These are phyloP conservation scores for Tylopilus balloui DNA, from an alignment of 768 basidiomycete species.

Conservation along the genomic window DNA sequence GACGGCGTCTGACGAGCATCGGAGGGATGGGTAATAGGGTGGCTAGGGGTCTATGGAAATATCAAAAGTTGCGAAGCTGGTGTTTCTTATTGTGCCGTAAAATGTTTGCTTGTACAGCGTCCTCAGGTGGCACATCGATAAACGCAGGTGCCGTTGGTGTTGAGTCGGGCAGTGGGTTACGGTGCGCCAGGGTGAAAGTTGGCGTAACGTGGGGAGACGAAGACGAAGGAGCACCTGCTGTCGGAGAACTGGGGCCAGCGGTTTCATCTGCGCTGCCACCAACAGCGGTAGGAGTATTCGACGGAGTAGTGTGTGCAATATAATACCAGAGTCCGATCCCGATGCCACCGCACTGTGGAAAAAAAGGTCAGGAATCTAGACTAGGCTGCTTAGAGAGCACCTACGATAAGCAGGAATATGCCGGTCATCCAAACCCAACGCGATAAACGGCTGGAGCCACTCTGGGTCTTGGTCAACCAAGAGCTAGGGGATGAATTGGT, in stretches of 20 bases:
- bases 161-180: slow-evolving; percentile 22
- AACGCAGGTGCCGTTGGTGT: slow-evolving; percentile 11
- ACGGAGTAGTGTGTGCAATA: slow-evolving; percentile 46
- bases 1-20: slow-evolving; percentile 2
- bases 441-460: slow-evolving; percentile 46
- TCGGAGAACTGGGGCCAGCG: slow-evolving; percentile 16
- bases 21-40: not conserved
- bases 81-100: slow-evolving; percentile 13
- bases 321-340: slow-evolving; percentile 61
- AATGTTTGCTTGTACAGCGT: not conserved
- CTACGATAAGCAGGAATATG: slow-evolving; percentile 51
- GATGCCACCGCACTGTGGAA: slow-evolving; percentile 45
- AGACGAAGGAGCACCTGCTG: slow-evolving; percentile 11
- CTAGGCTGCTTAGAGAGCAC: slow-evolving; percentile 15
- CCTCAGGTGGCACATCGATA: slow-evolving; percentile 8
- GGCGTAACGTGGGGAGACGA: slow-evolving; percentile 48
- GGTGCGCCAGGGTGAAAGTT: slow-evolving; percentile 54
- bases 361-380: not conserved
- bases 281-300: slow-evolving; percentile 54
- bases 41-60: not conserved
- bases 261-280: slow-evolving; percentile 58
- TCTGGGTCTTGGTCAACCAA: slow-evolving; percentile 66
- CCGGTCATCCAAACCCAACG: slow-evolving; percentile 71
- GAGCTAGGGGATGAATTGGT: slow-evolving; percentile 34
- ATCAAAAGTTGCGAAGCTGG: slow-evolving; percentile 10